Evolutionary conservation across 2,329 filamentous ascomycete genomes (phyloP).

Genomic region (Aureobasidium melanogenum): DNA sequence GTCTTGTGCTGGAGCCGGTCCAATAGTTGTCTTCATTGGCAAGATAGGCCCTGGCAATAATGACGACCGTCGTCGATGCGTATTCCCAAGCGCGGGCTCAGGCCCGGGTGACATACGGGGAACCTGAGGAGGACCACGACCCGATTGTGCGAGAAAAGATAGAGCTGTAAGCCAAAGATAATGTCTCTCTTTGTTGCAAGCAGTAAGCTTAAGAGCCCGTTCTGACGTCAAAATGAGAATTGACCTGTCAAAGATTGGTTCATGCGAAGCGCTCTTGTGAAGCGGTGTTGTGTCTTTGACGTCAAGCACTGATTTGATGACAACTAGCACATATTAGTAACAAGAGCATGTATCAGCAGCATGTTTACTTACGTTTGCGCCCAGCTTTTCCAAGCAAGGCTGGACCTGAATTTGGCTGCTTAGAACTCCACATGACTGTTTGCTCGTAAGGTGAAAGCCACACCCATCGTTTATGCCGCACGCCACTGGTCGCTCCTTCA

Average conservation of each 20-base stretch:
- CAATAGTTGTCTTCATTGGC: constrained; percentile 10
- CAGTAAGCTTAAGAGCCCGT: constrained; percentile 90
- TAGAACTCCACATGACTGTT: constrained; percentile 96
- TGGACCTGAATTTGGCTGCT: constrained; percentile 81
- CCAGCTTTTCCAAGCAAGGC: constrained; percentile 90
- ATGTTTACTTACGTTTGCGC: constrained; percentile 68
- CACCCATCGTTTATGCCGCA: constrained; percentile 89
- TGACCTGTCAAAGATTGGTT: constrained; percentile 68
- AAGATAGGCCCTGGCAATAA: constrained; percentile 26
- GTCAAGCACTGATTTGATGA: constrained; percentile 91
- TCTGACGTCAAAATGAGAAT: constrained; percentile 92
- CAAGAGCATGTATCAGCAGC: not conserved
- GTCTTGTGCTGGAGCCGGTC: constrained; percentile 19
- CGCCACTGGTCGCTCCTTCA: constrained; percentile 48
- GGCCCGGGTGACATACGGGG: constrained; percentile 24
- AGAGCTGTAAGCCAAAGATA: constrained; percentile 91
- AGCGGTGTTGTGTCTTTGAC: constrained; percentile 88
- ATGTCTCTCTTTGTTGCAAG: constrained; percentile 71
- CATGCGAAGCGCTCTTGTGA: constrained; percentile 55
- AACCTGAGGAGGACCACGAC: constrained; percentile 57
- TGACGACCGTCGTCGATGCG: constrained; percentile 20
- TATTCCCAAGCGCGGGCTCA: constrained; percentile 13
- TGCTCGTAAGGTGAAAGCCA: constrained; percentile 97
- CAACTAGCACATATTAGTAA: constrained; percentile 47
- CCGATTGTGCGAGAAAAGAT: constrained; percentile 88